Base-by-base conservation (phyloP, 2,329 filamentous ascomycete genomes). In the Capronia americana region DNA sequence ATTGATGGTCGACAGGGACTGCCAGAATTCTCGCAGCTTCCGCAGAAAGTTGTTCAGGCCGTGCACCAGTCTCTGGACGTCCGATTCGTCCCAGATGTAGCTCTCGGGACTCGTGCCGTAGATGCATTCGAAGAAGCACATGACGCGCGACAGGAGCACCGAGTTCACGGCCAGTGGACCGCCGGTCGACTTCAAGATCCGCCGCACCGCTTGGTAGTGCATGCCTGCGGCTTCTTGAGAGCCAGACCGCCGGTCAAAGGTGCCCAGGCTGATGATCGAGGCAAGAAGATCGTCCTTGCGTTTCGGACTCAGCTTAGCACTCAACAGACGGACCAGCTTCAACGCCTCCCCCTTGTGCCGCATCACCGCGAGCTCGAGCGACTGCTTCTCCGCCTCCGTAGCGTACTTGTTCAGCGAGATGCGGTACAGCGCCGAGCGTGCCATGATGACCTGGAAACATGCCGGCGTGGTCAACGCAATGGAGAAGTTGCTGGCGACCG, bases 121-220 rank as follows among this genome's bases (percentile, higher is more conserved):
- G 48, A 70, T 70, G 68, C 68, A 70, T 51, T 70, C 68, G 44
- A 70, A 70, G 46, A 70, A 70, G 46, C 65, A 68, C 63, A 68
- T 68, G 55, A 70, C 68, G 11, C 68, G 58, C 24, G 65, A 68
- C 50, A 70, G 51, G 20, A 68, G 63, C 24, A 68, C 62, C 24
- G 65, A 68, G 34, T 59, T 64, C 34, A 70, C 66, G 12, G 62
- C 63, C 11, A 70, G 60, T 10, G 68, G 68, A 10, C 68, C 68
- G 8, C 68, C 68, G 10, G 65, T 68, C 12, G 65, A 57, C 54
- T 70, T 68, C 65, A 70, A 44, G 32, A 67, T 68, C 12, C 63
- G 53, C 32, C 68, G 41, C 1, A 70, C 66, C 17, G 65, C 66
- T 28, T 60, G 41, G 28, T 68, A 70, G 46, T 70, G 68, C 65